These are phyloP conservation scores for Globisporangium cederbergense DNA, from an alignment of 352 stramenopile species.

Conservation along the genomic window DNA sequence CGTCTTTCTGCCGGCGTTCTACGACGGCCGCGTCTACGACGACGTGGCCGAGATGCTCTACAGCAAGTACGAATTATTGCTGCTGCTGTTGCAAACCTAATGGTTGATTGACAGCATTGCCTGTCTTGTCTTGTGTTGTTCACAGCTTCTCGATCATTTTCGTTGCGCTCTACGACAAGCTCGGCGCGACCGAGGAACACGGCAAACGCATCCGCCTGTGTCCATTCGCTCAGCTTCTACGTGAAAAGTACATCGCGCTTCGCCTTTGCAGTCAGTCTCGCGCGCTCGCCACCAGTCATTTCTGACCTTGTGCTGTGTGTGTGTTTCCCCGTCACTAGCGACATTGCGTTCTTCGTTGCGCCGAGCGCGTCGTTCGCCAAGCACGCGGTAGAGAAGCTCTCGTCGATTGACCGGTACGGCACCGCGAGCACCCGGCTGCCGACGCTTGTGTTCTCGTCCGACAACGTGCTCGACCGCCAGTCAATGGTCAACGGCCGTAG, in stretches of 20 bases:
- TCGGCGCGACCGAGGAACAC: slow-evolving; percentile 16
- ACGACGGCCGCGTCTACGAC: slow-evolving; percentile 41
- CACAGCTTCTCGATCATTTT: slow-evolving; percentile 43
- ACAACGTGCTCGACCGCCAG: slow-evolving; percentile 45
- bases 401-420: slow-evolving; percentile 3
- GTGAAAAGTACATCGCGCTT: slow-evolving; percentile 31
- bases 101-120: neutral
- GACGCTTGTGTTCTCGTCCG: slow-evolving; percentile 48
- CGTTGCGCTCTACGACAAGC: slow-evolving; percentile 40
- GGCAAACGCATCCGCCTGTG: slow-evolving; percentile 29
- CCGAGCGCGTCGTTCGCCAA: slow-evolving; percentile 40
- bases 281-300: neutral
- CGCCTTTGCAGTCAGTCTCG: neutral
- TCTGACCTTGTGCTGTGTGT: neutral
- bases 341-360: slow-evolving; percentile 53
- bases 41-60: slow-evolving; percentile 36
- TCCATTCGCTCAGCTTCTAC: slow-evolving; percentile 37
- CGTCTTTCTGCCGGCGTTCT: slow-evolving; percentile 36
- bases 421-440: slow-evolving; percentile 7
- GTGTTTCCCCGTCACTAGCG: slow-evolving; percentile 14
- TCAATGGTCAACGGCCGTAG: slow-evolving; percentile 30
- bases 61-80: slow-evolving; percentile 26
- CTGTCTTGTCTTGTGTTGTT: neutral
- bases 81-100: neutral
- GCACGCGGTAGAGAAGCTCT: slow-evolving; percentile 34